Conservation (phyloP, 768 basidiomycete genomes). For the Termitomyces sp. region DNA sequence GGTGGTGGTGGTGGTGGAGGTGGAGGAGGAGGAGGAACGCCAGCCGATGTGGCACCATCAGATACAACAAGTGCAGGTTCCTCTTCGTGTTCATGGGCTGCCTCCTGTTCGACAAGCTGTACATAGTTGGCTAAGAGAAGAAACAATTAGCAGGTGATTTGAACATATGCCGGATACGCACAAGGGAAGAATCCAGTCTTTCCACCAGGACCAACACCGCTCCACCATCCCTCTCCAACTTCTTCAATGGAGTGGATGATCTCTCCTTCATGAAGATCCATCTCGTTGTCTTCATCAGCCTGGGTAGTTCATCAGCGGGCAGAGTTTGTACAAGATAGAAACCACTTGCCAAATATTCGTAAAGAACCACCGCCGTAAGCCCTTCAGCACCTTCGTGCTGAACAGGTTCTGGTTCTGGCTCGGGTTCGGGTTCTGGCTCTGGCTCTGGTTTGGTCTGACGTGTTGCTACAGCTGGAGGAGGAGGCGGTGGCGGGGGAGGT, state of each 20-base stretch:
- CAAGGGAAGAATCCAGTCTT: constrained; percentile 85
- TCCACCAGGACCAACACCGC: constrained; percentile 65
- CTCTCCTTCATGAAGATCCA: constrained; percentile 77
- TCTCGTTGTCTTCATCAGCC: constrained; percentile 86
- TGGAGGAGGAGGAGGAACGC: constrained; percentile 45
- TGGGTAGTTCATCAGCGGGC: constrained; percentile 19
- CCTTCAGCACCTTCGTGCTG: constrained; percentile 36
- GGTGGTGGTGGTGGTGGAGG: constrained; percentile 33
- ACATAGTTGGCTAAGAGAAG: constrained; percentile 73
- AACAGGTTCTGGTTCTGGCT: constrained; percentile 18
- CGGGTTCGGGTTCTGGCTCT: neutral
- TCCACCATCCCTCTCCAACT: constrained; percentile 92
- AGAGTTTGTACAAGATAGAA: neutral
- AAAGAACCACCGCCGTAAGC: constrained; percentile 70
- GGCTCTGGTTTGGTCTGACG: neutral
- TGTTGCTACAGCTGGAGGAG: neutral
- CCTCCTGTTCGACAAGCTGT: constrained; percentile 53
- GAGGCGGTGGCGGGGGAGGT: neutral
- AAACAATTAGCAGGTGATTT: neutral
- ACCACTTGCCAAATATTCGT: constrained; percentile 65
- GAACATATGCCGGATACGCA: constrained; percentile 26
- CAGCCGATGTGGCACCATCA: constrained; percentile 40
- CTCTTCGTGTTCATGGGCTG: neutral
- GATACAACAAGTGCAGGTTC: constrained; percentile 27
- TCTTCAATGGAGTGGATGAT: constrained; percentile 79